phyloP scores from a whole-genome alignment of 2,329 filamentous ascomycete genomes.

The Apiospora phragmitis region DNA sequence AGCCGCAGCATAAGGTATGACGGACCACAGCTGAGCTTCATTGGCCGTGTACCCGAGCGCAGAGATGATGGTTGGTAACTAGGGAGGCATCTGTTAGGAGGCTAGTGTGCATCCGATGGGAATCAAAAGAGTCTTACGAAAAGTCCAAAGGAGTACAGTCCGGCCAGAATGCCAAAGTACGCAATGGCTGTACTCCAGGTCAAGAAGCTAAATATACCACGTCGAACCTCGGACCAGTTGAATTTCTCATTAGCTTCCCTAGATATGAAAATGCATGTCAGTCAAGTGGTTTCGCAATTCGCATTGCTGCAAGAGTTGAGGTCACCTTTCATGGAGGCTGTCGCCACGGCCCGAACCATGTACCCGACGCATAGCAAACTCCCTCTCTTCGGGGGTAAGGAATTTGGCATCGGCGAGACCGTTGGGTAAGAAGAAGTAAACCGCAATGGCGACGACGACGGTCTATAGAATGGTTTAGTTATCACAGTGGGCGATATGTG shows the following conservation, averaged over 20 bases:
- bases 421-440: constrained; percentile 57
- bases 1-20: constrained; percentile 64
- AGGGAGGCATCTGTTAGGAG: neutral
- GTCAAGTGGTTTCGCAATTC: neutral
- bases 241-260: constrained; percentile 48
- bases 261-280: constrained; percentile 12
- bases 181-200: constrained; percentile 64
- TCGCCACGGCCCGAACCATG: constrained; percentile 14
- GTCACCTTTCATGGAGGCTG: neutral
- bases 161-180: constrained; percentile 60
- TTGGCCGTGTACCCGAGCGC: constrained; percentile 56
- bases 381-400: constrained; percentile 52
- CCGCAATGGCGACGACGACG: constrained; percentile 50
- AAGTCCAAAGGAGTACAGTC: constrained; percentile 63
- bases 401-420: constrained; percentile 54
- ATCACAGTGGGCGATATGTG: neutral
- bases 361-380: constrained; percentile 47
- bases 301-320: neutral
- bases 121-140: constrained; percentile 48
- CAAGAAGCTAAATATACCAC: constrained; percentile 61
- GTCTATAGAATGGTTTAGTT: constrained; percentile 42
- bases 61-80: constrained; percentile 65
- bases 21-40: constrained; percentile 62
- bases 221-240: constrained; percentile 60
- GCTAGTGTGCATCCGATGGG: neutral